These are phyloP conservation scores for Pezicula radicicola DNA, from an alignment of 2,329 filamentous ascomycete species.

Conservation along the genomic window DNA sequence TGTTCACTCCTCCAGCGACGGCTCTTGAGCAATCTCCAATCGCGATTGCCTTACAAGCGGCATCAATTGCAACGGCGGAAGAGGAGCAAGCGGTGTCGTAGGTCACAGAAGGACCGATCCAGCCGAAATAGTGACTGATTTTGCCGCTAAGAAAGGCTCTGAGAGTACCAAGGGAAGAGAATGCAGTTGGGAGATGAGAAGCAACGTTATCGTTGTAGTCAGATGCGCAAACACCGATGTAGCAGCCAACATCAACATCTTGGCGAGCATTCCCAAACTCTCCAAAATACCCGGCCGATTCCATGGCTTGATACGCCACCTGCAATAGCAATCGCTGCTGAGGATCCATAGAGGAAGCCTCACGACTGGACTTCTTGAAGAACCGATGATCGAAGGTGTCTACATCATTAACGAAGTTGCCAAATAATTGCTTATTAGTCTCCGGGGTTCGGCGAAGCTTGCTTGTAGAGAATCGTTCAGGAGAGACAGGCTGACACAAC, in stretches of 20 bases:
- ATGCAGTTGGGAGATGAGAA: no score
- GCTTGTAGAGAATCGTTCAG: slow-evolving; percentile 3
- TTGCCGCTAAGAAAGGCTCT: no score
- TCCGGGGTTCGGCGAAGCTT: neutral
- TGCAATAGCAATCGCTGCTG: slow-evolving; percentile 41
- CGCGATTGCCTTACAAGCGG: no score
- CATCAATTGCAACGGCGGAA: no score
- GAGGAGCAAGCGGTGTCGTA: no score
- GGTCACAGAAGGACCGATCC: no score
- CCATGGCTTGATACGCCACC: slow-evolving; percentile 61
- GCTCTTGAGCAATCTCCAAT: slow-evolving; percentile 5
- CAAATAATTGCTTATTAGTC: slow-evolving; percentile 1
- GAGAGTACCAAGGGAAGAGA: no score
- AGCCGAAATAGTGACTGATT: no score
- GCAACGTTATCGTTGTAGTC: no score
- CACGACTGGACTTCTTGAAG: slow-evolving; percentile 33
- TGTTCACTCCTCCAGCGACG: slow-evolving; percentile 18
- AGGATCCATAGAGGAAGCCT: no score
- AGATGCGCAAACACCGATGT: slow-evolving; percentile 1
- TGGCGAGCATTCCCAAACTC: neutral
- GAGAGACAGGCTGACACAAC: no score
- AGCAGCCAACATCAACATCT: slow-evolving; percentile 5
- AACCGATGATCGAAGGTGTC: slow-evolving; percentile 35
- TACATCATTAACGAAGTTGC: slow-evolving; percentile 28
- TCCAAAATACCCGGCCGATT: slow-evolving; percentile 5